Base-by-base conservation (phyloP, 2,329 filamentous ascomycete species). In the Ceratocystis cacaofunesta region DNA sequence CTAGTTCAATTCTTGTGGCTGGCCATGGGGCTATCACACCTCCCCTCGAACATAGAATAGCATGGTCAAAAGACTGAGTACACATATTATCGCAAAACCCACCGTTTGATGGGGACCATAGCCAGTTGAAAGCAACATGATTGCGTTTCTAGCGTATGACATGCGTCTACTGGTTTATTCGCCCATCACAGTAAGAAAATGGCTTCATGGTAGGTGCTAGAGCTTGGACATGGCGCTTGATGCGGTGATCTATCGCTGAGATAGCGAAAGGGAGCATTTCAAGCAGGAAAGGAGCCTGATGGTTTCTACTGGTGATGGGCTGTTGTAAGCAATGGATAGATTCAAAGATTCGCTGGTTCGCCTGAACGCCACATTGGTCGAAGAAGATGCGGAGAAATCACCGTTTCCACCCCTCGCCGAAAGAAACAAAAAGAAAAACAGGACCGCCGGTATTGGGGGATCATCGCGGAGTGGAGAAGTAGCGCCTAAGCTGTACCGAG, bases 271-370 rank as follows among this genome's bases (percentile, higher is more conserved):
- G 4, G 10, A 41, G 36, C 36, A 41, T 41, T 12, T 41, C 10
- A 41, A 4, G 10, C 36, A 41, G 10, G 10, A 41, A 41, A 41
- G 48, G 15, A n/a, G 19, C 22, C 22, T 28, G 48, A 2, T 25
- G 8, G 25, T 8, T 10, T 25, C 48, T 15, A 15, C 22, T 28
- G 10, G 48, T 28, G 48, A 28, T 36, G 15, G 28, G 5, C 6
- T 5, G 25, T 36, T 30, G 30, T 30, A 58, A 58, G 32, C 55
- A 58, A 58, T n/a, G 55, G 17, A 3, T 58, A 36, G 55, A 58
- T 63, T 63, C 44, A 22, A 32, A n/a, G 55, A 36, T 63, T 63
- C 44, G 61, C 61, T 63, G 19, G 43, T 63, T 63, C 61, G 44
- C 61, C 61, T 36, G 50, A 63, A 52, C 44, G 44, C 44, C 44